Evolutionary conservation across 2,329 filamentous ascomycete genomes (phyloP).

Genomic region (Bipolaris zeicola): DNA sequence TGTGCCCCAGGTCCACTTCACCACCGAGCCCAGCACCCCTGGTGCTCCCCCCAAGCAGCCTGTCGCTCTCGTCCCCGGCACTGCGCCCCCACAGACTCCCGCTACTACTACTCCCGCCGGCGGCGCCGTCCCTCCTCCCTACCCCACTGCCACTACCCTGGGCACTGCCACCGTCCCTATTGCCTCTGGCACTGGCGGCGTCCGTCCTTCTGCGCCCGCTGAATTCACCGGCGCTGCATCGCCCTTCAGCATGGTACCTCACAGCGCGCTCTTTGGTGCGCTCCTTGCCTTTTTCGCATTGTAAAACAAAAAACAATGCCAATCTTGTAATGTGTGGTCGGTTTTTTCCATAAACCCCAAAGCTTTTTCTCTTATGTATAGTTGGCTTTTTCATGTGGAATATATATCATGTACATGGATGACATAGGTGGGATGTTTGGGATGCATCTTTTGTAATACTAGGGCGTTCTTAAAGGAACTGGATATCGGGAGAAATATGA

Average conservation of each 20-base stretch:
- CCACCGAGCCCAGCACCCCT: constrained; percentile 42
- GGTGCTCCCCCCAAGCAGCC: constrained; percentile 37
- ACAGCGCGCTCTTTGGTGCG: constrained; percentile 36
- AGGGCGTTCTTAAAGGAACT: neutral
- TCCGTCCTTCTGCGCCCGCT: constrained; percentile 26
- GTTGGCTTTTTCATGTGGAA: constrained; percentile 1
- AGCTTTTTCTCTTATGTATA: constrained; percentile 1
- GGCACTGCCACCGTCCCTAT: constrained; percentile 16
- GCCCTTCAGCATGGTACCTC: constrained; percentile 27
- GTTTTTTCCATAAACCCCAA: neutral
- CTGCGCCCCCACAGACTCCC: constrained; percentile 38
- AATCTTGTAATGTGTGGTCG: neutral
- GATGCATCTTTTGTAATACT: neutral
- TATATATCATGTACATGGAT: neutral
- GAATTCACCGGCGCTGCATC: constrained; percentile 46
- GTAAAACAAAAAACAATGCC: constrained; percentile 16
- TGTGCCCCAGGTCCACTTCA: constrained; percentile 55
- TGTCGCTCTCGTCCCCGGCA: constrained; percentile 46
- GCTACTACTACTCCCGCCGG: constrained; percentile 26
- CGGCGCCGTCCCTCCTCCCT: constrained; percentile 21
- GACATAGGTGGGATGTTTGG: neutral
- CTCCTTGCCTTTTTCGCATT: constrained; percentile 42
- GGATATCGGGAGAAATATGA: neutral
- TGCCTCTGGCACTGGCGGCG: constrained; percentile 35
- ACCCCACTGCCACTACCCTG: constrained; percentile 34